phyloP scores from a whole-genome alignment of 169 alveolate species.

The Plasmodium fragile region DNA sequence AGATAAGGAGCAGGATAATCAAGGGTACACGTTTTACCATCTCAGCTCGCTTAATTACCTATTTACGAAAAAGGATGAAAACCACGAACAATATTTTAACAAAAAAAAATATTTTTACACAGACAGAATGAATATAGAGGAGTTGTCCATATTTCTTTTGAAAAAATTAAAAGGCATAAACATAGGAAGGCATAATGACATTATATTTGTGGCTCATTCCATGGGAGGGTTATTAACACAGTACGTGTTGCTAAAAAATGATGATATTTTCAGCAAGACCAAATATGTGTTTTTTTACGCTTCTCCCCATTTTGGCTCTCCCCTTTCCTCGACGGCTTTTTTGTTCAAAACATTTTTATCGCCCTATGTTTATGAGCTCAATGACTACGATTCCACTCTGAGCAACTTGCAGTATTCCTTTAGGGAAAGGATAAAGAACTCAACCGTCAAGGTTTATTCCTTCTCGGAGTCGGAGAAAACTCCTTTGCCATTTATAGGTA shows the following conservation, averaged over 20 bases:
- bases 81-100: background rate
- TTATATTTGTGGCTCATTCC: conserved; percentile 65
- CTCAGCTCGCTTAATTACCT: conserved; percentile 13
- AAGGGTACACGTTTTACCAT: background rate
- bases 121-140: conserved; percentile 63
- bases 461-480: conserved; percentile 69
- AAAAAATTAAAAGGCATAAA: conserved; percentile 57
- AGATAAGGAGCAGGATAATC: background rate
- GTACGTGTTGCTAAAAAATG: conserved; percentile 41
- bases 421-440: conserved; percentile 35
- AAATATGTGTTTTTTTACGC: conserved; percentile 66
- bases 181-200: conserved; percentile 54
- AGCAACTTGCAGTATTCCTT: conserved; percentile 35
- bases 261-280: conserved; percentile 52
- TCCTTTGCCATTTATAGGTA: conserved; percentile 61
- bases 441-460: conserved; percentile 21
- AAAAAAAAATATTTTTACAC: conserved; percentile 65
- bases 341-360: conserved; percentile 37
- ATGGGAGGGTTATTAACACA: conserved; percentile 76
- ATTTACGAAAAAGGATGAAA: conserved; percentile 30
- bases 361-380: conserved; percentile 58
- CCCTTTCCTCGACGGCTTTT: conserved; percentile 43
- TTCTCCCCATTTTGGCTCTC: conserved; percentile 69
- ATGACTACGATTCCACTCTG: conserved; percentile 29
- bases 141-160: conserved; percentile 31